Evolutionary conservation across 208 protist genomes (phyloP).

Genomic region (Crithidia mellificae): DNA sequence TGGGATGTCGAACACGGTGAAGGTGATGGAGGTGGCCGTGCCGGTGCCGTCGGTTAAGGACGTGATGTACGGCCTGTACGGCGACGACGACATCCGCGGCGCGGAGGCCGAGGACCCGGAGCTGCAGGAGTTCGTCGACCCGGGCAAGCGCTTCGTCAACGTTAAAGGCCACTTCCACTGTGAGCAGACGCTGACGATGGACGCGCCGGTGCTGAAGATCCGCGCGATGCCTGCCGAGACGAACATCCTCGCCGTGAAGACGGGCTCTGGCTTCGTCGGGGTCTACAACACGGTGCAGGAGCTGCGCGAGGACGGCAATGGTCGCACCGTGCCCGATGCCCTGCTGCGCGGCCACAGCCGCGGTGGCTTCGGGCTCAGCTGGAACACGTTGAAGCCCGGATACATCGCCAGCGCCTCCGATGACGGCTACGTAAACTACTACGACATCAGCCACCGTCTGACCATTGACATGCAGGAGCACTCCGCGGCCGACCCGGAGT

Average conservation of each 20-base stretch:
- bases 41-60: constrained; percentile 23
- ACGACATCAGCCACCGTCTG: constrained; percentile 85
- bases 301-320: constrained; percentile 18
- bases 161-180: constrained; percentile 51
- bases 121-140: constrained; percentile 32
- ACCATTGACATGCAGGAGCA: constrained; percentile 31
- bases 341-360: constrained; percentile 44
- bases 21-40: constrained; percentile 61
- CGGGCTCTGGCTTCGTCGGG: constrained; percentile 41
- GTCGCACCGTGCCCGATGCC: constrained; percentile 35
- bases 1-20: constrained; percentile 39
- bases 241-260: constrained; percentile 62
- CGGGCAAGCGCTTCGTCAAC: constrained; percentile 49
- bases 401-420: constrained; percentile 91
- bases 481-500: constrained; percentile 18
- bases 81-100: constrained; percentile 38
- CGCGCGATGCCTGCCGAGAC: constrained; percentile 46
- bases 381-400: constrained; percentile 69
- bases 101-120: constrained; percentile 17
- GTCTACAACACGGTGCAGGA: constrained; percentile 51
- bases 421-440: constrained; percentile 92
- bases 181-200: constrained; percentile 43
- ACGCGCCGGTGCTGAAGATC: constrained; percentile 56
- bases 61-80: constrained; percentile 48
- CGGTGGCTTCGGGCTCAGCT: constrained; percentile 60